These are phyloP conservation scores for Venturia oleaginea DNA, from an alignment of 2,329 filamentous ascomycete species.

Conservation along the genomic window DNA sequence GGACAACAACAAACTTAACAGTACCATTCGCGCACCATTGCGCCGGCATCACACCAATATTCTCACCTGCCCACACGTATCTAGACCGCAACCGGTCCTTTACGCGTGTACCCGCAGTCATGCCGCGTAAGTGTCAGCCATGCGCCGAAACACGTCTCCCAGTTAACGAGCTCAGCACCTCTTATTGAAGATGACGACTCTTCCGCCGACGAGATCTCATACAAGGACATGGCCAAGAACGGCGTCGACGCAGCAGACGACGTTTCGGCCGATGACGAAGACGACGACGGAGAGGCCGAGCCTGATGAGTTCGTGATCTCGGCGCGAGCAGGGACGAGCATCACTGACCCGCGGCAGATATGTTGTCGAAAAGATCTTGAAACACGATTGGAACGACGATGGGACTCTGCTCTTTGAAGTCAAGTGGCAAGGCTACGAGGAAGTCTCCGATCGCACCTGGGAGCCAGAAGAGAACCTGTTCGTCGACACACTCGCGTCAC, in stretches of 20 bases:
- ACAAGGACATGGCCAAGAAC: constrained; percentile 17
- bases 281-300: constrained; percentile 21
- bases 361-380: constrained; percentile 64
- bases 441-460: constrained; percentile 65
- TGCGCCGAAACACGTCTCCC: neutral
- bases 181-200: constrained; percentile 6
- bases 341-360: constrained; percentile 29
- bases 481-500: constrained; percentile 18
- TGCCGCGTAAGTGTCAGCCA: constrained; percentile 11
- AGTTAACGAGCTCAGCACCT: neutral
- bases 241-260: constrained; percentile 10
- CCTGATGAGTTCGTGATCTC: constrained; percentile 36
- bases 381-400: constrained; percentile 53
- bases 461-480: constrained; percentile 68
- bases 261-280: constrained; percentile 20
- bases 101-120: neutral
- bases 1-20: neutral
- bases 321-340: constrained; percentile 20
- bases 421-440: constrained; percentile 73
- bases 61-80: neutral
- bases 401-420: constrained; percentile 39
- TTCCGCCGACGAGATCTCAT: constrained; percentile 22
- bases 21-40: neutral
- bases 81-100: neutral
- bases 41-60: neutral